Base-by-base conservation (phyloP, 192 early-diverging fungal genomes). In the Jimgerdemannia lactiflua region DNA sequence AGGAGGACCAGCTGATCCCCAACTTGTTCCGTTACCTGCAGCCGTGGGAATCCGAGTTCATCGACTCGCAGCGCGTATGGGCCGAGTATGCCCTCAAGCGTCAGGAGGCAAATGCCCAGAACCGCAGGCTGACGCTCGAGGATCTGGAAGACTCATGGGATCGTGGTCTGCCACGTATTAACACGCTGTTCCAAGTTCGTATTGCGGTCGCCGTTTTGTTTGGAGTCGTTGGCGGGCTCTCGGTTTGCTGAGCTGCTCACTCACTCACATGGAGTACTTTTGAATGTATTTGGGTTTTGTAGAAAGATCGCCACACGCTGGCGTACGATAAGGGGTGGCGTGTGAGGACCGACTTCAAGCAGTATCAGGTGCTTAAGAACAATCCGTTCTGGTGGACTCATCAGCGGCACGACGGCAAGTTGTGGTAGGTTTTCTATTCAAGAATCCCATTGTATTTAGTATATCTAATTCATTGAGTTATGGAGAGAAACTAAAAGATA, bases 261-360 rank as follows among this genome's bases (percentile, higher is more conserved):
- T 29, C 29, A 29, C 29, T 29, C 29, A 29, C 29, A 29, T 29
- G 29, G 29, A 29, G 29, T 29, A 29, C 29, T 29, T 29, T 29
- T 29, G 29, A 29, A 29, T 29, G 29, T 29, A 1, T 29, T 29
- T 29, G 29, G 29, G 29, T 29, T 29, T 29, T 29, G 29, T 29
- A 29, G 29, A 98, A 97, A 86, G 98, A 99, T 82, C 84, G 98
- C n/a, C 96, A 98, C 78, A 99, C 98, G 7, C 86, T 99, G 67
- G 98, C 98, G 41, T 99, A 98, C 80, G 98, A 99, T 81, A 98
- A 98, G 88, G 98, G 98, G 63, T 99, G 98, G 98, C 92, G 98
- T 75, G 89, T 99, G 29, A 88, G 98, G 70, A 95, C 95, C 29
- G 96, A 97, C 76, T 98, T 95, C 82, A 99, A 99, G 86, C 95